Percentiles rank a stretch among this genome's conserved stretches.
These are phyloP conservation scores for Scortechinia acanthostroma DNA, from an alignment of 2,329 filamentous ascomycete species.

Conservation along the genomic window DNA sequence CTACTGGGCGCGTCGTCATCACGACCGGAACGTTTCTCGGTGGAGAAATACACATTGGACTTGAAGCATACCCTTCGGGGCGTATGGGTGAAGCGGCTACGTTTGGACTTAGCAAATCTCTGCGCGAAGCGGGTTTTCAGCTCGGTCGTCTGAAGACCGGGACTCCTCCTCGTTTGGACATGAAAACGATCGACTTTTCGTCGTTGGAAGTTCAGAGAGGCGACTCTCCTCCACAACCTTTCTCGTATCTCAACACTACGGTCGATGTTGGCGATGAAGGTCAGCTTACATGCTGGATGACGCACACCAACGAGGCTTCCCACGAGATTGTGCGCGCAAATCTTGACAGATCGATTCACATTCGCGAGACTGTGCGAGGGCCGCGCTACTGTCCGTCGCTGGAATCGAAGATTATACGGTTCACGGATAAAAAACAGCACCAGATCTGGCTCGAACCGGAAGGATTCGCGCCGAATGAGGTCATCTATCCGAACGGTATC, in stretches of 20 bases:
- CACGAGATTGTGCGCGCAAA: constrained; percentile 82
- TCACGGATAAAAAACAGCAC: constrained; percentile 72
- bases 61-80: constrained; percentile 78
- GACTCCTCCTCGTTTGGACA: constrained; percentile 81
- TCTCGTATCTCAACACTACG: constrained; percentile 78
- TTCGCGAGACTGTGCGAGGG: constrained; percentile 87
- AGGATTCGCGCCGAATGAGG: constrained; percentile 72
- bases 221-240: constrained; percentile 79
- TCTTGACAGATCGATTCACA: constrained; percentile 92
- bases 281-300: constrained; percentile 80
- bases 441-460: constrained; percentile 97
- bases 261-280: constrained; percentile 63
- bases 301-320: constrained; percentile 75
- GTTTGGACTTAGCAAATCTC: constrained; percentile 82
- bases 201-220: constrained; percentile 68
- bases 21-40: constrained; percentile 94
- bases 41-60: constrained; percentile 91
- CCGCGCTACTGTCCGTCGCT: constrained; percentile 92
- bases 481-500: constrained; percentile 93
- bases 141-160: constrained; percentile 90
- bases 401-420: constrained; percentile 87
- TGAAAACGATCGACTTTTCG: constrained; percentile 73
- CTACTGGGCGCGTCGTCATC: constrained; percentile 77
- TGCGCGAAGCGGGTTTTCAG: constrained; percentile 80
- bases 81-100: constrained; percentile 92